Evolutionary conservation across 1,139 yeast genomes (phyloP).

Genomic region (Williopsis jadinii): DNA sequence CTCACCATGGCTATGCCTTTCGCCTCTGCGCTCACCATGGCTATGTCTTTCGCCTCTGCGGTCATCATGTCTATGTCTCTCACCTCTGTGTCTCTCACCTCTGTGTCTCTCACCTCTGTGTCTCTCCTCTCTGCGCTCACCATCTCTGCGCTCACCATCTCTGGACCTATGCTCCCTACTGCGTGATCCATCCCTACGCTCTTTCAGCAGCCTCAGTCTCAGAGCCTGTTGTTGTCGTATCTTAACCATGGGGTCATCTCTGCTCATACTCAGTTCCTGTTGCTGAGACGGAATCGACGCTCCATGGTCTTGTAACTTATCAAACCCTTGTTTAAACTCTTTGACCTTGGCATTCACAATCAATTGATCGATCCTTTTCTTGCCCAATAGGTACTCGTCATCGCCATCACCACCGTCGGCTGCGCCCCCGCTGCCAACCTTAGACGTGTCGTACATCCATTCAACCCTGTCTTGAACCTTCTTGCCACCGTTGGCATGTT

Average conservation of each 20-base stretch:
- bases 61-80: background rate
- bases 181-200: too few relatives aligned
- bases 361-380: constrained; percentile 36
- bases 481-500: constrained; percentile 37
- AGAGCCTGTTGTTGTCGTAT: constrained; percentile 34
- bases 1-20: background rate
- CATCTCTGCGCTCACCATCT: background rate
- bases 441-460: constrained; percentile 78
- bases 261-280: constrained; percentile 23
- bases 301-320: constrained; percentile 8
- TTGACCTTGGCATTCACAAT: constrained; percentile 14
- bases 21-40: background rate
- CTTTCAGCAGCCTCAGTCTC: too few relatives aligned
- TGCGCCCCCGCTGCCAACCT: constrained; percentile 15
- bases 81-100: background rate
- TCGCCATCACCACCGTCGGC: constrained; percentile 27
- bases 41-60: background rate
- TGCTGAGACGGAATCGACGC: constrained; percentile 8
- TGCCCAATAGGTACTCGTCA: constrained; percentile 41
- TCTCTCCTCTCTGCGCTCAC: background rate
- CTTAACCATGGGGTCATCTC: constrained; percentile 51
- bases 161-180: background rate
- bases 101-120: background rate
- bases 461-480: constrained; percentile 47
- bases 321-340: constrained; percentile 16